Evolutionary conservation across 2,329 filamentous ascomycete genomes (phyloP).

Genomic region (Botryotinia narcissicola): DNA sequence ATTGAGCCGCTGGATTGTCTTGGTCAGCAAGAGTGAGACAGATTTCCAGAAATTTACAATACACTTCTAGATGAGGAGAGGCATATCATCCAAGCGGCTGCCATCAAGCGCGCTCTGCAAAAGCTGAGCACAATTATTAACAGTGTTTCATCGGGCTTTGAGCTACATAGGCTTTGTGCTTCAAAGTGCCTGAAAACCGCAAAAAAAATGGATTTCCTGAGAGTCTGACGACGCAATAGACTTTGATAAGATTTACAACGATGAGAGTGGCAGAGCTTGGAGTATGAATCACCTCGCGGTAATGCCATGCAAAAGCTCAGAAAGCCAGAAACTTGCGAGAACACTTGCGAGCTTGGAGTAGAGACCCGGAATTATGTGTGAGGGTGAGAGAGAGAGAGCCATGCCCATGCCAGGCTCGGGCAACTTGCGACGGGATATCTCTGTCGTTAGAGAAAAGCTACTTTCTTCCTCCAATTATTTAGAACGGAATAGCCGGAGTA

Average conservation of each 20-base stretch:
- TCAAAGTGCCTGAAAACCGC: too few relatives aligned
- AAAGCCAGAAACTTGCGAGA: too few relatives aligned
- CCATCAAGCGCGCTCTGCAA: background rate
- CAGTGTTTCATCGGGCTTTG: background rate
- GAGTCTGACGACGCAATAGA: background rate
- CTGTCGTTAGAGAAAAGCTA: background rate
- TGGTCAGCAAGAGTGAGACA: background rate
- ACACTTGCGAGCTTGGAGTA: background rate
- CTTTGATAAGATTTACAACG: background rate
- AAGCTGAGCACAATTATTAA: too few relatives aligned
- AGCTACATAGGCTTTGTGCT: too few relatives aligned
- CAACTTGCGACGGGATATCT: background rate
- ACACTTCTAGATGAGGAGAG: background rate
- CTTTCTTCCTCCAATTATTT: background rate
- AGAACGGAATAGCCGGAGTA: background rate
- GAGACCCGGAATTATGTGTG: background rate
- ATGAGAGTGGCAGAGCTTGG: background rate
- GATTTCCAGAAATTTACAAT: background rate
- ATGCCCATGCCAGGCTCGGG: background rate
- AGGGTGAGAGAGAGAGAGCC: background rate
- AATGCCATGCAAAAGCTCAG: too few relatives aligned
- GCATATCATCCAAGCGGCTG: too few relatives aligned
- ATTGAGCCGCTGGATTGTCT: background rate
- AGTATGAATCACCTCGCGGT: background rate
- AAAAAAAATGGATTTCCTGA: too few relatives aligned